Conservation (phyloP, 768 basidiomycete genomes). For the Pleurotus sapidus region DNA sequence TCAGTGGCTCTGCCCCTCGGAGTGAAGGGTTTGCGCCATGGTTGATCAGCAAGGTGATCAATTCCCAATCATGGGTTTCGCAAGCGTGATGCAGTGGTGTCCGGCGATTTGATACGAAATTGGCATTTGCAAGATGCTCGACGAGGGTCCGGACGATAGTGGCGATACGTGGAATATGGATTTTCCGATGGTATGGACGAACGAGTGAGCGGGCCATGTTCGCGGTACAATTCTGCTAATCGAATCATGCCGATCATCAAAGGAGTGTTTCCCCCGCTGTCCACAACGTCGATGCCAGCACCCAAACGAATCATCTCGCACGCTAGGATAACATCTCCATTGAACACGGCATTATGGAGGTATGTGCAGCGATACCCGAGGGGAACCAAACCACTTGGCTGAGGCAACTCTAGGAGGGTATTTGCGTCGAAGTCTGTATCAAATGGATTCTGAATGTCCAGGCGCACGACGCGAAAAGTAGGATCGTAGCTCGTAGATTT, state of each 20-base stretch:
- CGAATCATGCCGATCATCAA: constrained; percentile 6
- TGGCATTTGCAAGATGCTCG: constrained; percentile 18
- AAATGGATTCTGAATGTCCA: constrained; percentile 4
- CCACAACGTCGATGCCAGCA: constrained; percentile 3
- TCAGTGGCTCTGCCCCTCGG: neutral
- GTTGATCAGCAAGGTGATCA: constrained; percentile 15
- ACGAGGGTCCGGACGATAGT: constrained; percentile 13
- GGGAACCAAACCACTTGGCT: neutral
- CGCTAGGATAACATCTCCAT: constrained; percentile 6
- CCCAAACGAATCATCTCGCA: constrained; percentile 13
- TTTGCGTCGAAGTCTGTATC: constrained; percentile 5
- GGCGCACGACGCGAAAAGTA: constrained; percentile 1
- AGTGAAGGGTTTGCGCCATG: constrained; percentile 15
- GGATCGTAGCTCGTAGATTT: constrained; percentile 2
- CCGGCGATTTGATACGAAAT: constrained; percentile 8
- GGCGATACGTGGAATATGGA: constrained; percentile 1
- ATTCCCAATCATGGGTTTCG: constrained; percentile 14
- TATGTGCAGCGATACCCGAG: neutral
- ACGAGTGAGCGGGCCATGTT: neutral
- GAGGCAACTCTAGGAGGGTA: neutral
- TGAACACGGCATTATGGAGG: constrained; percentile 7
- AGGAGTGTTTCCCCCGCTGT: constrained; percentile 7
- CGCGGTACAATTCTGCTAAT: neutral
- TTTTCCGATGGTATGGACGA: neutral
- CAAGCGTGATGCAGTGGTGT: constrained; percentile 15